These are phyloP conservation scores for Ophidiomyces ophidiicola DNA, from an alignment of 2,329 filamentous ascomycete genomes.

Conservation along the genomic window DNA sequence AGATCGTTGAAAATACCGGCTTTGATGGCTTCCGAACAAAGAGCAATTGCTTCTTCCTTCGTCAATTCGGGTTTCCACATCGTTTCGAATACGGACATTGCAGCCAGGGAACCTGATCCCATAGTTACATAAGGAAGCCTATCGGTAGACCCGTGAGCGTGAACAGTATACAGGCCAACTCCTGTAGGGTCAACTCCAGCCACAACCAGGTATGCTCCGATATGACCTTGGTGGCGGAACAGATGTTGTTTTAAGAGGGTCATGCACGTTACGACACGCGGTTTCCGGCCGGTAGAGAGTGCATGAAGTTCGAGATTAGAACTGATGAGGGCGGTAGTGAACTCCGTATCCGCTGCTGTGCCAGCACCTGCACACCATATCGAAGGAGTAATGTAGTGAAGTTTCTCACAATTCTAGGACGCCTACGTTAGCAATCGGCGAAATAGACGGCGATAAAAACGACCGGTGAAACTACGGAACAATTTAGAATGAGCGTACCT, in stretches of 20 bases:
- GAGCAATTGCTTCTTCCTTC: constrained; percentile 66
- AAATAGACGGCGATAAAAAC: no score
- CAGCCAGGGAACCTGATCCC: constrained; percentile 89
- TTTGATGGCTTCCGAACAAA: constrained; percentile 77
- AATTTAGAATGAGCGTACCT: constrained; percentile 44
- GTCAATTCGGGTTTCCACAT: constrained; percentile 74
- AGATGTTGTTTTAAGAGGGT: constrained; percentile 99
- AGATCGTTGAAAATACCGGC: constrained; percentile 98
- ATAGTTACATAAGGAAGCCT: constrained; percentile 99
- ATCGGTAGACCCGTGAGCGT: constrained; percentile 95
- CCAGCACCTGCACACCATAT: constrained; percentile 99
- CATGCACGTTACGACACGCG: constrained; percentile 97
- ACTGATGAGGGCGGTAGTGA: constrained; percentile 95
- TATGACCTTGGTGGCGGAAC: constrained; percentile 95
- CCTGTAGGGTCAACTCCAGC: constrained; percentile 94
- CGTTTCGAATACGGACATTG: constrained; percentile 97
- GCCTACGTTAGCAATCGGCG: neutral
- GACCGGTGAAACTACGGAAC: neutral
- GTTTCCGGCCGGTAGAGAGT: constrained; percentile 89
- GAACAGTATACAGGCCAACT: constrained; percentile 90
- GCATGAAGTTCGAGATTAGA: constrained; percentile 97
- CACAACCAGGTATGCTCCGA: constrained; percentile 94
- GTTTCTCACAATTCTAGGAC: constrained; percentile 86
- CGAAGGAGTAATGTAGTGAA: constrained; percentile 95
- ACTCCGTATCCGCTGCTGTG: constrained; percentile 96